Evolutionary conservation across 1,139 yeast genomes (phyloP).

Genomic region (Pneumocystis oryctolagi): DNA sequence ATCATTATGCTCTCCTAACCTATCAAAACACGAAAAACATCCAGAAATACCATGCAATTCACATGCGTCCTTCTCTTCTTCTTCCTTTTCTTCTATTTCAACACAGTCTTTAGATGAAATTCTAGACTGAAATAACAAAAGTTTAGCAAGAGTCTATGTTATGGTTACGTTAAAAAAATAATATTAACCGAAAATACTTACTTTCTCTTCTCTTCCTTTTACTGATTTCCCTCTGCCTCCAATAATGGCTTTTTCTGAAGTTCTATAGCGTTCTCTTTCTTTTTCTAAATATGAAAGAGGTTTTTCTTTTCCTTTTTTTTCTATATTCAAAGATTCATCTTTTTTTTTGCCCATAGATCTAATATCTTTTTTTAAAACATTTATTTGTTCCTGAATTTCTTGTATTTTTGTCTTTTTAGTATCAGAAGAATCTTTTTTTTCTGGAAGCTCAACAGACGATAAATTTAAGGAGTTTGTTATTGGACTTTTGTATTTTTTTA

Average conservation of each 20-base stretch:
- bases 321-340: not conserved
- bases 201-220: slow-evolving; percentile 3
- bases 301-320: slow-evolving; percentile 6
- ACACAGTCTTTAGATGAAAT: slow-evolving; percentile 13
- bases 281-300: slow-evolving; percentile 13
- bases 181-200: slow-evolving; percentile 1
- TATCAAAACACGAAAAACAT: slow-evolving; percentile 17
- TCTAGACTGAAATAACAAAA: slow-evolving; percentile 18
- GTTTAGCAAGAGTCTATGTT: slow-evolving; percentile 14
- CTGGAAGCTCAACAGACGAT: not conserved
- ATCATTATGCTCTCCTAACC: slow-evolving; percentile 18
- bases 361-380: slow-evolving; percentile 11
- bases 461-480: not conserved
- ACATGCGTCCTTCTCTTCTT: slow-evolving; percentile 9
- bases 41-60: slow-evolving; percentile 17
- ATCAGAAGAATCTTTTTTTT: slow-evolving; percentile 4
- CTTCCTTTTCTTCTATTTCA: slow-evolving; percentile 2
- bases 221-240: slow-evolving; percentile 6
- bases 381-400: slow-evolving; percentile 13
- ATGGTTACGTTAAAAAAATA: not conserved
- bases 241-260: slow-evolving; percentile 9
- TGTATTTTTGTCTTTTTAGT: slow-evolving; percentile 9
- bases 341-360: slow-evolving; percentile 6
- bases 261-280: slow-evolving; percentile 13
- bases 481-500: not conserved